Percentiles rank a stretch among this genome's conserved stretches.
These are phyloP conservation scores for Pachysandra terminalis DNA, from an alignment of 164 flowering plant species.

Conservation along the genomic window DNA sequence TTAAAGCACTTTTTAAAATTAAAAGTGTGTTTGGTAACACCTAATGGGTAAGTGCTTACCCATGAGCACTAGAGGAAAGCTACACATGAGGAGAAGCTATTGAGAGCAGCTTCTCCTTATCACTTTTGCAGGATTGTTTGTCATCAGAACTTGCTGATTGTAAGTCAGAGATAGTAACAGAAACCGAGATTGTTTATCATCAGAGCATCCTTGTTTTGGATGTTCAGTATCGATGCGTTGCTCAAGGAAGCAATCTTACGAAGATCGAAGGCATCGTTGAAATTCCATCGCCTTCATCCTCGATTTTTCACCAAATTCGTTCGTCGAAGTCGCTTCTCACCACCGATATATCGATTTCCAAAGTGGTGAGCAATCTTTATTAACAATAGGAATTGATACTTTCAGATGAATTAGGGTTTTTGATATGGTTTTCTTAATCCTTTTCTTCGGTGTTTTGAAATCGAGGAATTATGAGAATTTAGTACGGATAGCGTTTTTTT, in stretches of 20 bases:
- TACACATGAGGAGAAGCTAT: no score
- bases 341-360: slow-evolving; percentile 25
- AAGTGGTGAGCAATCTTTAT: slow-evolving; percentile 23
- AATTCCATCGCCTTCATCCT: slow-evolving; percentile 17
- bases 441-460: no score
- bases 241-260: slow-evolving; percentile 14
- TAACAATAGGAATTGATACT: background rate
- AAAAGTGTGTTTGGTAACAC: no score
- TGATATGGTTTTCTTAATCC: background rate
- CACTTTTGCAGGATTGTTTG: no score
- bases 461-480: no score
- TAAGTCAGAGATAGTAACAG: no score
- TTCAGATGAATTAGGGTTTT: background rate
- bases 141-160: no score
- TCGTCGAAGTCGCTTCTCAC: slow-evolving; percentile 15
- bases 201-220: slow-evolving; percentile 29
- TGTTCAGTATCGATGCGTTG: slow-evolving; percentile 24
- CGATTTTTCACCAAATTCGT: slow-evolving; percentile 12
- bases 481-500: no score
- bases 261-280: slow-evolving; percentile 16
- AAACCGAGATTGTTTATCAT: slow-evolving; percentile 23
- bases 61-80: no score
- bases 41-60: no score
- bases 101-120: no score
- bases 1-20: no score